Evolutionary conservation across 176 grass and related monocot genomes (phyloP).

Genomic region (Cenchrus purpureus): DNA sequence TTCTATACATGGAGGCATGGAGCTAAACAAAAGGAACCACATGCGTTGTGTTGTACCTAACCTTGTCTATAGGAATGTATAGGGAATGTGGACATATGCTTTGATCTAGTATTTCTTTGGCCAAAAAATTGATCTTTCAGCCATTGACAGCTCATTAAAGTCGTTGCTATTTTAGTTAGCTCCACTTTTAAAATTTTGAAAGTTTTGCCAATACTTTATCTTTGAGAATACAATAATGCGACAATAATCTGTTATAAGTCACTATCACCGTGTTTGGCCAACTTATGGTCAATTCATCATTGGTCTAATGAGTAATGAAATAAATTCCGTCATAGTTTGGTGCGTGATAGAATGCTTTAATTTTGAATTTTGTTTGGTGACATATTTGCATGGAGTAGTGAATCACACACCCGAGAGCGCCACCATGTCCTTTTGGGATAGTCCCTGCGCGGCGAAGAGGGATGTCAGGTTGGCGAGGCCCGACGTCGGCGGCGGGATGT

Average conservation of each 20-base stretch:
- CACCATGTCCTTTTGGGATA: conserved; percentile 66
- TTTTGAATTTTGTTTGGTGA: no score
- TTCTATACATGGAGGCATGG: not conserved
- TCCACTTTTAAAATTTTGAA: not conserved
- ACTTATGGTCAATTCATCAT: no score
- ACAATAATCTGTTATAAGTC: not conserved
- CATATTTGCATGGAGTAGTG: no score
- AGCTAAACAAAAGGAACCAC: not conserved
- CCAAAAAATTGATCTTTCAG: not conserved
- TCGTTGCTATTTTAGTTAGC: not conserved
- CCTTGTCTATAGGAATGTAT: not conserved
- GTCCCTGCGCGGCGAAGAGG: conserved; percentile 57
- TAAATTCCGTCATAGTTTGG: no score
- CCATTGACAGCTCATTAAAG: not conserved
- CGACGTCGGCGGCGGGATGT: conserved; percentile 57
- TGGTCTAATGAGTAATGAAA: no score
- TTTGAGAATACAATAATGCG: no score
- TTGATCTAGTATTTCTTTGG: not conserved
- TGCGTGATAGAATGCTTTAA: no score
- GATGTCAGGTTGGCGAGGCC: conserved; percentile 60
- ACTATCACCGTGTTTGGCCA: not conserved
- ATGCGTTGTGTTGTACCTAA: not conserved
- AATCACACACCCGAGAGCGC: conserved; percentile 52
- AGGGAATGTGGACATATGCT: not conserved
- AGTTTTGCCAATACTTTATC: no score